A percentile compares a stretch with the other conserved stretches of the same genome.
Evolutionary conservation across 1,284 basidiomycete genomes (phyloP).

Genomic region (Sporisorium sorghi): DNA sequence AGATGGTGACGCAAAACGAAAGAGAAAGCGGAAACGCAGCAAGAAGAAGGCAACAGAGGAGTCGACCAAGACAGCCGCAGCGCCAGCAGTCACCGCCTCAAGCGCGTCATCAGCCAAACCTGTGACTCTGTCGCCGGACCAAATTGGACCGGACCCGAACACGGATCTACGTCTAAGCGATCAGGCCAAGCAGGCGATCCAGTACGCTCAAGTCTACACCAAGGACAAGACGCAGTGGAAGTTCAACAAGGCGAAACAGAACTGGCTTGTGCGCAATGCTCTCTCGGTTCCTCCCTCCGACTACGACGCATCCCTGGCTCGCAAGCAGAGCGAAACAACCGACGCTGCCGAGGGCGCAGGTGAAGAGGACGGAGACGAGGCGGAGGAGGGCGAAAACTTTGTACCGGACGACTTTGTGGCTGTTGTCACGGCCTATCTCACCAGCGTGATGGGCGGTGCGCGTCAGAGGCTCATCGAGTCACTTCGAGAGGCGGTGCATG

Average conservation of each 20-base stretch:
- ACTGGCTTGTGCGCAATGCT: constrained; percentile 52
- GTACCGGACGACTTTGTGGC: constrained; percentile 42
- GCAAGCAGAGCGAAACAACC: constrained; percentile 19
- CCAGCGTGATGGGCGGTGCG: constrained; percentile 48
- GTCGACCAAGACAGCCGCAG: not conserved
- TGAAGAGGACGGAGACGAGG: constrained; percentile 21
- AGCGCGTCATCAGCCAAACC: constrained; percentile 8
- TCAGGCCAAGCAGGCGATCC: constrained; percentile 50
- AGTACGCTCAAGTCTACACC: constrained; percentile 44
- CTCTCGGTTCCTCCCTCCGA: constrained; percentile 43
- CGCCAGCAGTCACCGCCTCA: constrained; percentile 5
- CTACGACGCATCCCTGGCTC: constrained; percentile 36
- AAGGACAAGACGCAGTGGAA: constrained; percentile 49
- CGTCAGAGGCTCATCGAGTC: constrained; percentile 42
- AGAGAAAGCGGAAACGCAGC: constrained; percentile 48
- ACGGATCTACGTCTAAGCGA: constrained; percentile 42
- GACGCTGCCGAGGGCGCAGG: constrained; percentile 8
- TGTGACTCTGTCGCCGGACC: constrained; percentile 2
- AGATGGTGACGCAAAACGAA: constrained; percentile 36
- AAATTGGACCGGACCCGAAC: constrained; percentile 45
- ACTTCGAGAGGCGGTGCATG: constrained; percentile 41
- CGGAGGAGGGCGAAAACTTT: constrained; percentile 48
- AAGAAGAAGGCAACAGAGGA: constrained; percentile 26
- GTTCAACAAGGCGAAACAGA: constrained; percentile 56
- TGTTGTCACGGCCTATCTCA: constrained; percentile 47